These are phyloP conservation scores for Colletotrichum tropicale DNA, from an alignment of 2,329 filamentous ascomycete species.

Conservation along the genomic window DNA sequence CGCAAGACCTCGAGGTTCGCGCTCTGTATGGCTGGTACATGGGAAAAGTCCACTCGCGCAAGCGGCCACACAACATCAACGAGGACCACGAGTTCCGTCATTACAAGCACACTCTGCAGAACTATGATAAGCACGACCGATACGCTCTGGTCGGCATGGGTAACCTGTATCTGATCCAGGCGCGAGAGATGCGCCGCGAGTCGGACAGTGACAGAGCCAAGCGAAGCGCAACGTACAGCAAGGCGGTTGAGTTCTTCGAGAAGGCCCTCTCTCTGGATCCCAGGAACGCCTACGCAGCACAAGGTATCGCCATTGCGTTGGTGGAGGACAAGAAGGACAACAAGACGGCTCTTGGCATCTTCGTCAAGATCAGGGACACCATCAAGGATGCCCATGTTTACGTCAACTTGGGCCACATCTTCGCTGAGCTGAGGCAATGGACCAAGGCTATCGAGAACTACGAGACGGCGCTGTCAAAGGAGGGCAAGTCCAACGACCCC, in stretches of 20 bases:
- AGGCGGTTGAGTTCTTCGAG: constrained; percentile 97
- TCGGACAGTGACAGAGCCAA: constrained; percentile 91
- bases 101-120: constrained; percentile 94
- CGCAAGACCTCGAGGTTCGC: constrained; percentile 87
- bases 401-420: constrained; percentile 93
- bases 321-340: constrained; percentile 94
- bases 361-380: constrained; percentile 89
- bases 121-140: constrained; percentile 96
- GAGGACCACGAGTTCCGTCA: constrained; percentile 93
- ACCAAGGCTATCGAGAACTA: constrained; percentile 94
- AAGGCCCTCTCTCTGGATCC: constrained; percentile 95
- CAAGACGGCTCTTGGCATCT: constrained; percentile 81
- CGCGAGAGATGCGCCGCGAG: constrained; percentile 92
- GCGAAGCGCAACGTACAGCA: constrained; percentile 83
- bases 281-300: constrained; percentile 94
- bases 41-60: constrained; percentile 80
- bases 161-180: constrained; percentile 85
- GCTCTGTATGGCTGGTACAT: constrained; percentile 96
- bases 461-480: constrained; percentile 81
- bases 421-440: constrained; percentile 88
- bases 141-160: constrained; percentile 98
- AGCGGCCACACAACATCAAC: constrained; percentile 77
- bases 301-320: constrained; percentile 92
- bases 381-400: constrained; percentile 87
- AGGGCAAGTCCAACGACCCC: constrained; percentile 74